phyloP scores from a whole-genome alignment of 371 early-diverging fungal species.

The Actinomortierella wolfii region DNA sequence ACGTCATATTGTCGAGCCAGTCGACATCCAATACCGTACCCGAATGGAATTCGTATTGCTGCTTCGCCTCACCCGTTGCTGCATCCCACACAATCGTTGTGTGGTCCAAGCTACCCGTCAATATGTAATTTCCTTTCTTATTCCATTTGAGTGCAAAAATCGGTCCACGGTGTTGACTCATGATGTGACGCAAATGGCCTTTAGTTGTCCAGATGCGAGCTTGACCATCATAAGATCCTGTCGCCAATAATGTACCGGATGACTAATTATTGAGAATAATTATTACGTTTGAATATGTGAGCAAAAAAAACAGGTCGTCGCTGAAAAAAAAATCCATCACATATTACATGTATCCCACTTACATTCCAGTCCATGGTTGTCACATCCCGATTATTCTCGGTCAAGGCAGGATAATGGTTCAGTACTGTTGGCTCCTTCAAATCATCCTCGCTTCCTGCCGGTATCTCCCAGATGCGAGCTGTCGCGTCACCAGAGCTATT shows the following conservation, averaged over 20 bases:
- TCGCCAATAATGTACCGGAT: conserved; percentile 81
- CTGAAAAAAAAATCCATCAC: neutral
- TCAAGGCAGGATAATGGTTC: conserved; percentile 60
- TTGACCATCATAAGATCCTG: conserved; percentile 92
- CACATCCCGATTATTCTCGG: conserved; percentile 68
- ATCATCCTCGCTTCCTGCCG: conserved; percentile 41
- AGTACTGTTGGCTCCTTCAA: conserved; percentile 57
- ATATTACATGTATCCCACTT: conserved; percentile 33
- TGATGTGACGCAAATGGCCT: conserved; percentile 66
- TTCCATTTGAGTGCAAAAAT: conserved; percentile 92
- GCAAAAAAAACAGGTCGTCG: neutral
- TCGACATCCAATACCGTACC: conserved; percentile 89
- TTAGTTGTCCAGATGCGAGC: conserved; percentile 85
- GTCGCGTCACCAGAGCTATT: conserved; percentile 84
- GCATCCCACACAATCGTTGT: conserved; percentile 89
- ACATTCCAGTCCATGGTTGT: conserved; percentile 95
- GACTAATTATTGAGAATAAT: too few relatives aligned
- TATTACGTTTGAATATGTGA: neutral
- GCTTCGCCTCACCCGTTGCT: conserved; percentile 74
- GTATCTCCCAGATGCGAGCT: conserved; percentile 83
- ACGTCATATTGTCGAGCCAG: conserved; percentile 90
- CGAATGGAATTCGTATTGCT: conserved; percentile 78
- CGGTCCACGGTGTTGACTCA: conserved; percentile 81
- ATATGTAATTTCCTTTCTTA: conserved; percentile 73
- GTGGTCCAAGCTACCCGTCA: conserved; percentile 84